phyloP scores from a whole-genome alignment of 495 filamentous ascomycete genomes.

The Aspergillus sparsus region DNA sequence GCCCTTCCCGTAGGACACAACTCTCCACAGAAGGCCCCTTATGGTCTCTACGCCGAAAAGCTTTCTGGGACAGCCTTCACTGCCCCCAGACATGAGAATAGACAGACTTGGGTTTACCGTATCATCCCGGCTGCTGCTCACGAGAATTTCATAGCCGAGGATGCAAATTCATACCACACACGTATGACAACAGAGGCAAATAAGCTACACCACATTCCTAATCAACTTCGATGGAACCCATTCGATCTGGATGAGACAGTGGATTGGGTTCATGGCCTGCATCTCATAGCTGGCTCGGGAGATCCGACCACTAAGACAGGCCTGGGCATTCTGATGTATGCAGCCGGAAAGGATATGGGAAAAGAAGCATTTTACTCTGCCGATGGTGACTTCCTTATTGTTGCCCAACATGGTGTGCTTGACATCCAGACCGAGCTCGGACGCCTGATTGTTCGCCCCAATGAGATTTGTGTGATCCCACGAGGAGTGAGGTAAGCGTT shows the following conservation, averaged over 20 bases:
- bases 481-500: constrained; percentile 61
- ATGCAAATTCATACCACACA: constrained; percentile 56
- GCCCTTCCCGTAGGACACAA: constrained; percentile 71
- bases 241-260: constrained; percentile 73
- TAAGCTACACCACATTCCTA: constrained; percentile 69
- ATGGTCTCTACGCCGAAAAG: constrained; percentile 90
- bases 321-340: constrained; percentile 79
- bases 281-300: constrained; percentile 77
- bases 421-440: constrained; percentile 88
- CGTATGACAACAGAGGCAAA: constrained; percentile 49
- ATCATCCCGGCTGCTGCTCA: constrained; percentile 84
- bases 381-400: constrained; percentile 86
- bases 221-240: constrained; percentile 90
- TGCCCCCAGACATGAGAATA: constrained; percentile 83
- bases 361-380: constrained; percentile 82
- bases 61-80: constrained; percentile 94
- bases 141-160: constrained; percentile 63
- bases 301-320: constrained; percentile 81
- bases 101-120: constrained; percentile 93
- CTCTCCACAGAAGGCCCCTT: constrained; percentile 82
- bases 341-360: constrained; percentile 79
- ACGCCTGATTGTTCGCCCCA: constrained; percentile 76
- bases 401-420: constrained; percentile 78
- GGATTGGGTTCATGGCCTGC: constrained; percentile 79
- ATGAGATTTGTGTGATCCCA: constrained; percentile 88